Conservation (phyloP, 805 yeast genomes). For the Grigorovia transvaalensis region DNA sequence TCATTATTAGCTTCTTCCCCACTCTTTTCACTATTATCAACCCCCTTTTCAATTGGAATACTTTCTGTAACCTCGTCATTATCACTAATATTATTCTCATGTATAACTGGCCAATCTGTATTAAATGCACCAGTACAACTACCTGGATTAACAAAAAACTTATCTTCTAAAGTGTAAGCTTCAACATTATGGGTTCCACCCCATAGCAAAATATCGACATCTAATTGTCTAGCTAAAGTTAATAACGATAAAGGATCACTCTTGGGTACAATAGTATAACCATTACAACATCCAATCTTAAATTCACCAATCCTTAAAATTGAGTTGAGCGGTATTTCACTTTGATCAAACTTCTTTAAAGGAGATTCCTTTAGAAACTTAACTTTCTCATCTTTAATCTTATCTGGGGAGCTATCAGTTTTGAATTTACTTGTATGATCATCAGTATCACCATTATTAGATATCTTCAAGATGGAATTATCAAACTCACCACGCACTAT, state of each 20-base stretch:
- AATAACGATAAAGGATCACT: constrained; percentile 78
- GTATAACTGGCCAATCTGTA: constrained; percentile 44
- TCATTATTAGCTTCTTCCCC: constrained; percentile 2
- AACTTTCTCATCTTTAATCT: constrained; percentile 3
- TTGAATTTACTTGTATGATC: not conserved
- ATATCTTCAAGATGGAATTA: constrained; percentile 35
- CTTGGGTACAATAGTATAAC: constrained; percentile 73
- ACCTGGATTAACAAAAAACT: constrained; percentile 93
- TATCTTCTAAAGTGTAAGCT: constrained; percentile 86
- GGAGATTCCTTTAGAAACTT: not conserved
- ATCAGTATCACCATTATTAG: constrained; percentile 43
- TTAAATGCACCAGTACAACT: constrained; percentile 88
- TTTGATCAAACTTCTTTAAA: constrained; percentile 4
- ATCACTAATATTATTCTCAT: constrained; percentile 18
- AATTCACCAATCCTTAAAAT: constrained; percentile 61
- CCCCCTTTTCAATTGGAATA: constrained; percentile 1
- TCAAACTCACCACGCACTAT: constrained; percentile 81
- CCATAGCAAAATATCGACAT: constrained; percentile 83
- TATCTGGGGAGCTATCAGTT: not conserved
- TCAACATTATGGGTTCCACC: constrained; percentile 92
- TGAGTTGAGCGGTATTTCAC: constrained; percentile 46
- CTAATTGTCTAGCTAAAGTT: constrained; percentile 78
- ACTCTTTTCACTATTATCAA: not conserved
- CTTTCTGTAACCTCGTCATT: not conserved
- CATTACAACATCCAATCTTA: constrained; percentile 76